Conservation (phyloP, 352 stramenopile genomes). For the Pythium rishiriense region DNA sequence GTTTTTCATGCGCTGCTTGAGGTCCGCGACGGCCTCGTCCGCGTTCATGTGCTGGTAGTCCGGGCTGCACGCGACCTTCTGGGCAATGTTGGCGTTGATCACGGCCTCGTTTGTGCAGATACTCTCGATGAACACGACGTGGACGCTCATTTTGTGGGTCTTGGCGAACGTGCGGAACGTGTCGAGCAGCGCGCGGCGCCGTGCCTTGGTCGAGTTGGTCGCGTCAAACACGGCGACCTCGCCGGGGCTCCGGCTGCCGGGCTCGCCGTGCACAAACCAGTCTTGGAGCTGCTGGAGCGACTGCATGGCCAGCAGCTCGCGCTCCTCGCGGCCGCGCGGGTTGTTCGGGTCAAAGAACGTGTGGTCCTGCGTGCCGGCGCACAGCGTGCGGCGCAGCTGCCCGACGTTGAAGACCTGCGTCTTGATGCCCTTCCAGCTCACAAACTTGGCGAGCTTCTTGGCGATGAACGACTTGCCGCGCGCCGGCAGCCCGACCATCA, state of each 20-base stretch:
- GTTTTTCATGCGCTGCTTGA: slow-evolving; percentile 84
- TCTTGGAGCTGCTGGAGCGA: slow-evolving; percentile 64
- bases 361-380: slow-evolving; percentile 71
- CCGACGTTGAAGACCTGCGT: slow-evolving; percentile 94
- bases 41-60: slow-evolving; percentile 81
- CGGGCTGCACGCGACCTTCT: slow-evolving; percentile 73
- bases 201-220: slow-evolving; percentile 85
- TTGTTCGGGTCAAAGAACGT: slow-evolving; percentile 94
- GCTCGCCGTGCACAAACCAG: slow-evolving; percentile 48
- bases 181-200: slow-evolving; percentile 54
- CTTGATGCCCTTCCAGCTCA: slow-evolving; percentile 80
- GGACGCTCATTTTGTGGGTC: slow-evolving; percentile 67
- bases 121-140: slow-evolving; percentile 93
- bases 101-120: slow-evolving; percentile 93
- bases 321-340: slow-evolving; percentile 59
- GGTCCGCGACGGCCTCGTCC: slow-evolving; percentile 73
- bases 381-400: slow-evolving; percentile 89
- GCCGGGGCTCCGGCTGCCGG: slow-evolving; percentile 28
- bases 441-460: slow-evolving; percentile 87
- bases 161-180: slow-evolving; percentile 62
- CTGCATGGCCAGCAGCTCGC: slow-evolving; percentile 83
- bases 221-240: slow-evolving; percentile 91
- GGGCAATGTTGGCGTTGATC: slow-evolving; percentile 80
- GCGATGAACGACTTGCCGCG: slow-evolving; percentile 96
- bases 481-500: slow-evolving; percentile 94